A percentile compares a stretch with the other conserved stretches of the same genome.
Conservation (phyloP, 2,329 filamentous ascomycete species). For the Paecilomyces sp. region DNA sequence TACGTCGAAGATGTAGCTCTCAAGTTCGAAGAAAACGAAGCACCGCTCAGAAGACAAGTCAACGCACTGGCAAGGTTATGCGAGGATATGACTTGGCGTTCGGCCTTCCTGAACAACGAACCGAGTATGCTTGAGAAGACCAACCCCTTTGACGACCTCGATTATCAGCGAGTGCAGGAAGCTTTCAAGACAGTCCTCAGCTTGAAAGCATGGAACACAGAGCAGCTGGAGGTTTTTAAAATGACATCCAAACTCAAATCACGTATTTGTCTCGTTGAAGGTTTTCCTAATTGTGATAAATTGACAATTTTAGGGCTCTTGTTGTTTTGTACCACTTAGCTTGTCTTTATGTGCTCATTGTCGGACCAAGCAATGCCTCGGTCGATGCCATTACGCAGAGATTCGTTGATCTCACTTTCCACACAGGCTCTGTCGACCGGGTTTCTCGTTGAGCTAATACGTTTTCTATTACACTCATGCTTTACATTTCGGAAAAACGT, state of each 20-base stretch:
- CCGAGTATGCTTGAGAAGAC: background rate
- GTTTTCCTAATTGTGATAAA: background rate
- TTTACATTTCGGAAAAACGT: too few relatives aligned
- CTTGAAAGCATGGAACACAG: background rate
- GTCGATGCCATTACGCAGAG: background rate
- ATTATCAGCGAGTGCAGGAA: background rate
- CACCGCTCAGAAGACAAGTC: background rate
- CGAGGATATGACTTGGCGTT: background rate
- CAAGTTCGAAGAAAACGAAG: background rate
- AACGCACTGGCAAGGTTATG: background rate
- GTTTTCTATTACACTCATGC: too few relatives aligned
- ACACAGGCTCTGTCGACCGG: background rate
- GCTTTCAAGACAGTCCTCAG: background rate
- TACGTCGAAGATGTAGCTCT: background rate
- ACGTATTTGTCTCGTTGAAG: background rate
- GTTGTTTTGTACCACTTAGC: background rate
- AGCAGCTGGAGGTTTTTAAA: background rate
- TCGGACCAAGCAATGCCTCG: background rate
- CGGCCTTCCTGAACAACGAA: background rate
- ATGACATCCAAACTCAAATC: background rate
- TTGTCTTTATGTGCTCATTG: background rate
- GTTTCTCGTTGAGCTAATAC: too few relatives aligned
- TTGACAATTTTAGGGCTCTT: background rate
- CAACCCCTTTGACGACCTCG: background rate
- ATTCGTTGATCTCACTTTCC: background rate